Conservation (phyloP, 768 basidiomycete genomes). For the Kwoniella shandongensis region DNA sequence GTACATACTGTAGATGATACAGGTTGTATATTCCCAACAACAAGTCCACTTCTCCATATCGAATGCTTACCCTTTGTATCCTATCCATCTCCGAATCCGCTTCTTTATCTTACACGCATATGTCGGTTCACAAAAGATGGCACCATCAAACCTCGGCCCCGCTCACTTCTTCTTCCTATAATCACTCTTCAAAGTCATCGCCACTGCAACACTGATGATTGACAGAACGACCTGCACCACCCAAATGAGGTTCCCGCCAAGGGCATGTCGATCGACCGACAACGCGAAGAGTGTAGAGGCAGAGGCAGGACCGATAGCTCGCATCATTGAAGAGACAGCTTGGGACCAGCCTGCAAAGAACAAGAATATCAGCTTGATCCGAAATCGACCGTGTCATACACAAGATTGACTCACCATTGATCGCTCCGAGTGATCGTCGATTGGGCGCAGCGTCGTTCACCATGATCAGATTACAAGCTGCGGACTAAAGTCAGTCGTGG, state of each 20-base stretch:
- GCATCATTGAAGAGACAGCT: conserved; percentile 33
- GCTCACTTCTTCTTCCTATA: conserved; percentile 18
- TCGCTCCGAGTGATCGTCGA: conserved; percentile 29
- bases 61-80: too few species aligned
- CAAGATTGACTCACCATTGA: conserved; percentile 36
- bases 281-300: conserved; percentile 39
- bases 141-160: too few species aligned
- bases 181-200: conserved; percentile 20
- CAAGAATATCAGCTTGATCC: too few species aligned
- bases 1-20: too few species aligned
- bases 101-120: too few species aligned
- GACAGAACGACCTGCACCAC: conserved; percentile 15
- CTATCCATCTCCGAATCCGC: too few species aligned
- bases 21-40: too few species aligned
- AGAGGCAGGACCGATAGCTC: conserved; percentile 38
- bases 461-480: conserved; percentile 45
- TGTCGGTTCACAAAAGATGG: too few species aligned
- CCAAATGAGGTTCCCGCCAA: conserved; percentile 42
- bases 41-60: too few species aligned
- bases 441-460: conserved; percentile 39
- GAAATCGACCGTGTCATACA: background rate
- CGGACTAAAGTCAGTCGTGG: too few species aligned
- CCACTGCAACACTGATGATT: conserved; percentile 13
- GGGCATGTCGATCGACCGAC: conserved; percentile 34
- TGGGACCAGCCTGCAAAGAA: conserved; percentile 31